Evolutionary conservation across 306 rosid species (phyloP), one percentile per base, ranked within the genome.

Genomic region (Sophora flavescens): DNA sequence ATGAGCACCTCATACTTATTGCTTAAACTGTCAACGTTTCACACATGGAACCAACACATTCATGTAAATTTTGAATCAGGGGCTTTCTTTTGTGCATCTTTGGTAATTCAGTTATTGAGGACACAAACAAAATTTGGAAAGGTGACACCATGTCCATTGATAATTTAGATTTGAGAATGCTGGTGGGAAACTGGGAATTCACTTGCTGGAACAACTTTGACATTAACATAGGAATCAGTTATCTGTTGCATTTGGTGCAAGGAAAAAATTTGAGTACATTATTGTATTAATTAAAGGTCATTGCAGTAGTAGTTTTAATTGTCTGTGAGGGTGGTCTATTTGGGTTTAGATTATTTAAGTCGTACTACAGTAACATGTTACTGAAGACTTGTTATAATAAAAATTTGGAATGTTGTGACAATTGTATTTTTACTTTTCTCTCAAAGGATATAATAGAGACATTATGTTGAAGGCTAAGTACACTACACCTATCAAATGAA

Each of bases 31-130:
- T 36, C 14, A 38, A 57, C 67, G 67, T 2, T 41, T 59, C 48
- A 73, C 1, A 44, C 69, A 44, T 18, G 56, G 66, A 10, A 44
- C 68, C 4, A 42, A n/a, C 48, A n/a, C 52, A 44, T 60, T 60
- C 3, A 60, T 59, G 78, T 57, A 26, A 41, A 42, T 41, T 51
- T 41, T 69, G 3, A 11, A 35, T 63, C 70, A 9, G 15, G 15
- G 70, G 53, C 35, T 41, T 42, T 41, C 53, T 6, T 64, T 41
- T 41, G 10, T 9, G 70, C 11, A 16, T 17, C 76, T 36, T 7
- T 22, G 0, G 10, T 33, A 22, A 7, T 28, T 58, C 6, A 57
- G 5, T 72, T 10, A 5, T 22, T 8, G 42, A 17, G 44, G 16
- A 54, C 38, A 54, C 38, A 22, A 54, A 54, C 11, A 51, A 14